Percentiles rank a stretch among this genome's conserved stretches.
Evolutionary conservation across 495 filamentous ascomycete species (phyloP).

Genomic region (Darksidea phi): DNA sequence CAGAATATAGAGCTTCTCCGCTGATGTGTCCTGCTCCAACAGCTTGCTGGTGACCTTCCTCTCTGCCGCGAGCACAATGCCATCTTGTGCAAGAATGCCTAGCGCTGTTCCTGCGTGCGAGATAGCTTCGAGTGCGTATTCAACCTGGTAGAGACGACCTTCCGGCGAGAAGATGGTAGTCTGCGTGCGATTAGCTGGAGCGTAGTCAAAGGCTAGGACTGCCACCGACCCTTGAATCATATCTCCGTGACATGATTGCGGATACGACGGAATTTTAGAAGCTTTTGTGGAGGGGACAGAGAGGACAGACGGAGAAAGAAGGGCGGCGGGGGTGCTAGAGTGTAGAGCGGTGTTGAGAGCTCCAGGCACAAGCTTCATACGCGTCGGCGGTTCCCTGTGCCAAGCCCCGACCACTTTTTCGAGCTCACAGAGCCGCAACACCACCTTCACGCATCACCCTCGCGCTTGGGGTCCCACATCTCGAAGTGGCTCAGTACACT

Average conservation of each 20-base stretch:
- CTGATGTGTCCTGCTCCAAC: constrained; percentile 97
- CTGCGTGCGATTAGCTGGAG: constrained; percentile 54
- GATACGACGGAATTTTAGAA: not conserved
- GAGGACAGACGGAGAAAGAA: constrained; percentile 2
- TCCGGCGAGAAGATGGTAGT: constrained; percentile 99
- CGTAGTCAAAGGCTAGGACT: constrained; percentile 16
- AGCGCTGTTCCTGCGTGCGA: constrained; percentile 96
- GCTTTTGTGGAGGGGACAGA: not conserved
- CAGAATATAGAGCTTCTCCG: constrained; percentile 98
- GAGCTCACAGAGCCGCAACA: constrained; percentile 12
- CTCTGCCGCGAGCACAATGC: constrained; percentile 98
- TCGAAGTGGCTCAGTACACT: not conserved
- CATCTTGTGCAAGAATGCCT: constrained; percentile 94
- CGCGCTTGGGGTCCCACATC: not conserved
- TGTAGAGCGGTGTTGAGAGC: constrained; percentile 28
- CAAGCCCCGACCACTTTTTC: constrained; percentile 24
- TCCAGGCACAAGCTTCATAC: constrained; percentile 40
- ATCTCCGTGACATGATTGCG: constrained; percentile 83
- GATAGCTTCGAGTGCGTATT: constrained; percentile 98
- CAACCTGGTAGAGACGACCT: constrained; percentile 96
- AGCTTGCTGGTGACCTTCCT: constrained; percentile 99
- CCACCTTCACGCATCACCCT: constrained; percentile 5
- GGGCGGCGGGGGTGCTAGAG: not conserved
- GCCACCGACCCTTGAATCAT: constrained; percentile 85
- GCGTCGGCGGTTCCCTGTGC: constrained; percentile 22